A percentile compares a stretch with the other conserved stretches of the same genome.
phyloP scores from a whole-genome alignment of 2,329 filamentous ascomycete genomes.

The Hawksworthiomyces lignivorus region DNA sequence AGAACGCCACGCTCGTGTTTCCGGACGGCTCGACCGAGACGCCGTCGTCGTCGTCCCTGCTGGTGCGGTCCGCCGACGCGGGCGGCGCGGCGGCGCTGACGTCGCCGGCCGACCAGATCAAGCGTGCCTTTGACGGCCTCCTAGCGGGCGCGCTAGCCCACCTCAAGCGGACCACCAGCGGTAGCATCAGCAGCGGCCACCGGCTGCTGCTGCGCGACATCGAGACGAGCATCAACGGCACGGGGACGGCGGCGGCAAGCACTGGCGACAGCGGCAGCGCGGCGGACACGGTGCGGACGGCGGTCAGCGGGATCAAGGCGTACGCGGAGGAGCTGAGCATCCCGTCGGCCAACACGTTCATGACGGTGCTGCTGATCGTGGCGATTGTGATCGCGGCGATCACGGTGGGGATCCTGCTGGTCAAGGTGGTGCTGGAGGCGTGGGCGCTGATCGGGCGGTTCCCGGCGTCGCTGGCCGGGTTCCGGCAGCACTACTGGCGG shows the following conservation, averaged over 20 bases:
- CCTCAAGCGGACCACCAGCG: too few relatives aligned
- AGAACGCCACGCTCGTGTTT: constrained; percentile 69
- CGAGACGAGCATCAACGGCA: constrained; percentile 36
- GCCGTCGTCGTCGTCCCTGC: constrained; percentile 28
- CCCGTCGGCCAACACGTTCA: constrained; percentile 85
- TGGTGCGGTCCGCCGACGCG: constrained; percentile 49
- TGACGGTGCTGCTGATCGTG: constrained; percentile 86
- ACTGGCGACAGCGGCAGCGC: constrained; percentile 18
- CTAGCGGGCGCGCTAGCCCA: too few relatives aligned
- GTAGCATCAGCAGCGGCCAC: too few relatives aligned
- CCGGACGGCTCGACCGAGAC: constrained; percentile 48
- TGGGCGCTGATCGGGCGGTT: constrained; percentile 90
- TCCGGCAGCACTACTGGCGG: constrained; percentile 95
- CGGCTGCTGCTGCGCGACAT: constrained; percentile 35
- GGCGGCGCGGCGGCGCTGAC: too few relatives aligned
- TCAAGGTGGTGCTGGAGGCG: constrained; percentile 84
- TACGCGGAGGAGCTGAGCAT: constrained; percentile 80
- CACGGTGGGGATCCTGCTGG: constrained; percentile 74
- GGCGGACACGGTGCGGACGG: constrained; percentile 25
- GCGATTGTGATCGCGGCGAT: constrained; percentile 80
- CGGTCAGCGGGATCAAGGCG: constrained; percentile 69
- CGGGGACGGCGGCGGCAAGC: constrained; percentile 17
- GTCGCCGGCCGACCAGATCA: too few relatives aligned
- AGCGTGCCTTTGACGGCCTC: too few relatives aligned
- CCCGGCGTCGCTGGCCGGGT: constrained; percentile 68